A percentile compares a stretch with the other conserved stretches of the same genome.
Evolutionary conservation across 2,329 filamentous ascomycete genomes (phyloP).

Genomic region (Tolypocladium sp.): DNA sequence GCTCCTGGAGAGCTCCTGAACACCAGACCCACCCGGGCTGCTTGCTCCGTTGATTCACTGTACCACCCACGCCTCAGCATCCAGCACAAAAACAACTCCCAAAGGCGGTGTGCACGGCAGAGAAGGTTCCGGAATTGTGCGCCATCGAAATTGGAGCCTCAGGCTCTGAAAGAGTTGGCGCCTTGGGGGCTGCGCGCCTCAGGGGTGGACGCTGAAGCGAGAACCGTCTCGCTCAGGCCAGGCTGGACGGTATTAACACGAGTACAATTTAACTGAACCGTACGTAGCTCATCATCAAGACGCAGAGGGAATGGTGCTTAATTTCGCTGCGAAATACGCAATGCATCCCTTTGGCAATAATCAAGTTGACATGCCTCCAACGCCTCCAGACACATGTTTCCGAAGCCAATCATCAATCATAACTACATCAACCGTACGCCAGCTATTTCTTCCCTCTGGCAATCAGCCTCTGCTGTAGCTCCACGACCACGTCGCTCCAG

Average conservation of each 20-base stretch:
- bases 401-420: slow-evolving; percentile 18
- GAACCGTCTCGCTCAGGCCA: not conserved
- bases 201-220: not conserved
- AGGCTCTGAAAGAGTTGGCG: no score
- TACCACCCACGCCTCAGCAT: not conserved
- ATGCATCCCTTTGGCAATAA: not conserved
- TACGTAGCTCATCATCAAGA: not conserved
- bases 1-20: not conserved
- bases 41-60: not conserved
- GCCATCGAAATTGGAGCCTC: not conserved
- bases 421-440: slow-evolving; percentile 2
- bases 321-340: not conserved
- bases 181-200: no score
- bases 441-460: slow-evolving; percentile 43
- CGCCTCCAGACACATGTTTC: not conserved
- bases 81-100: not conserved
- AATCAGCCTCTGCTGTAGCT: slow-evolving; percentile 45
- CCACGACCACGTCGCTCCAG: slow-evolving; percentile 48
- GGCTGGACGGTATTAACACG: not conserved
- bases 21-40: not conserved
- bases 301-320: not conserved
- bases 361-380: not conserved
- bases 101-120: not conserved
- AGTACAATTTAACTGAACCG: not conserved
- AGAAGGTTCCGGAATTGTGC: not conserved